Percentiles rank a stretch among this genome's conserved stretches.
Conservation (phyloP, 2,329 filamentous ascomycete genomes). For the Colletotrichum sp. region DNA sequence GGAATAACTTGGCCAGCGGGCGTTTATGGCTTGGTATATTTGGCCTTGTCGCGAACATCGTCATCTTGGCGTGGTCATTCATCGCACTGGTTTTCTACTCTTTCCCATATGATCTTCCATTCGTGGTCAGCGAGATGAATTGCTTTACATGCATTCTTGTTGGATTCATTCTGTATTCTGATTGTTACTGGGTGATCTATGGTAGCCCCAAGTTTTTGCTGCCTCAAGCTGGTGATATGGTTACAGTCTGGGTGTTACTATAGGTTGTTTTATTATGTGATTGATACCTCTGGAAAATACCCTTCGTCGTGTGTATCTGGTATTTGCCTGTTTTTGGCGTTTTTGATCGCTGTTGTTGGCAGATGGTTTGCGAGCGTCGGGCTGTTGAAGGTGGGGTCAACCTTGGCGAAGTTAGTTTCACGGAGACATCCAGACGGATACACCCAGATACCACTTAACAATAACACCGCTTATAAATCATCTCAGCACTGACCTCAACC, state of each 20-base stretch:
- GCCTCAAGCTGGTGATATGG: too few relatives aligned
- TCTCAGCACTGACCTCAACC: background rate
- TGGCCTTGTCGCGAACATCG: too few relatives aligned
- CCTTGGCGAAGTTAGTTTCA: background rate
- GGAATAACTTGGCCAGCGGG: accelerated
- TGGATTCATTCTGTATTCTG: accelerated
- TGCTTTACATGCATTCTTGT: too few relatives aligned
- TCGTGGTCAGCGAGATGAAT: accelerated
- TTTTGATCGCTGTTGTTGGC: too few relatives aligned
- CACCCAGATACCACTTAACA: background rate
- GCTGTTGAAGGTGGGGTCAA: too few relatives aligned
- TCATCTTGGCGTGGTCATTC: accelerated
- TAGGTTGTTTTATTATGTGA: accelerated
- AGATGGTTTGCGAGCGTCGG: too few relatives aligned
- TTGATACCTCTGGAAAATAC: accelerated
- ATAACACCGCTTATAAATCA: background rate
- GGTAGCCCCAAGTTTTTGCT: too few relatives aligned
- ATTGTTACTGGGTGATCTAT: accelerated
- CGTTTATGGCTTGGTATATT: accelerated
- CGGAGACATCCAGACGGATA: background rate
- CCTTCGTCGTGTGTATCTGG: accelerated
- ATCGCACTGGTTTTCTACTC: too few relatives aligned
- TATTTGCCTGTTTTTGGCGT: accelerated
- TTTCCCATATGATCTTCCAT: accelerated
- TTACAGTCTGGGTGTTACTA: accelerated